A percentile compares a stretch with the other conserved stretches of the same genome.
Evolutionary conservation across 2,329 filamentous ascomycete species (phyloP).

Genomic region (Byssothecium circinans): DNA sequence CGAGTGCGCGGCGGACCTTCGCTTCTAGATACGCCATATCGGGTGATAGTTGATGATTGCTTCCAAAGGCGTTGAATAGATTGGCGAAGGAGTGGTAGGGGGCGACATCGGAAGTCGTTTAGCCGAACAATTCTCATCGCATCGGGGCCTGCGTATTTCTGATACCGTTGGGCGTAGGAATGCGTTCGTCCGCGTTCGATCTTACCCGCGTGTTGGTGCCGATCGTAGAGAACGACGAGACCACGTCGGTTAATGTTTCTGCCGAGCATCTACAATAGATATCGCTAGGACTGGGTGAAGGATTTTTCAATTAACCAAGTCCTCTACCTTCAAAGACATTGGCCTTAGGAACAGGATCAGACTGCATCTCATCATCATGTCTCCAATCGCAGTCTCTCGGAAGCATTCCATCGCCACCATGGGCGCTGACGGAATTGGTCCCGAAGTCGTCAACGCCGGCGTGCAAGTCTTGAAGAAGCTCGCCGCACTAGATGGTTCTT

Average conservation of each 20-base stretch:
- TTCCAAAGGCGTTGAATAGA: background rate
- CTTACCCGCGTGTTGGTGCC: background rate
- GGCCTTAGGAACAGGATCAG: too few relatives aligned
- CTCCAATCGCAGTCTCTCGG: constrained; percentile 23
- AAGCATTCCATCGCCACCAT: constrained; percentile 50
- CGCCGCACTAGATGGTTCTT: constrained; percentile 55
- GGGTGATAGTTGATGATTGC: background rate
- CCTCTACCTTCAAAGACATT: background rate
- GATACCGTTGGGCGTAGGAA: background rate
- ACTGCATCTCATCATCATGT: constrained; percentile 24
- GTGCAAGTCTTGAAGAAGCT: constrained; percentile 63
- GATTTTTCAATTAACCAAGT: background rate
- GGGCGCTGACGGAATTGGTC: constrained; percentile 70
- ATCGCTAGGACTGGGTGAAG: background rate
- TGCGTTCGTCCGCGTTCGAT: background rate
- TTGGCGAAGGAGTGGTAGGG: background rate
- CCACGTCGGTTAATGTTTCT: background rate
- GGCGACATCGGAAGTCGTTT: background rate
- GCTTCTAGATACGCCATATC: constrained; percentile 30
- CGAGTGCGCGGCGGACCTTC: constrained; percentile 32
- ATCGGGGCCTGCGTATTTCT: background rate
- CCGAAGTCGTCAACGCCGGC: constrained; percentile 66
- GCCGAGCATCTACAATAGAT: background rate
- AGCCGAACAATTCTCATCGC: background rate
- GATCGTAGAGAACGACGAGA: background rate